Evolutionary conservation across 257 asterid species (phyloP).

Genomic region (Capsicum baccatum): DNA sequence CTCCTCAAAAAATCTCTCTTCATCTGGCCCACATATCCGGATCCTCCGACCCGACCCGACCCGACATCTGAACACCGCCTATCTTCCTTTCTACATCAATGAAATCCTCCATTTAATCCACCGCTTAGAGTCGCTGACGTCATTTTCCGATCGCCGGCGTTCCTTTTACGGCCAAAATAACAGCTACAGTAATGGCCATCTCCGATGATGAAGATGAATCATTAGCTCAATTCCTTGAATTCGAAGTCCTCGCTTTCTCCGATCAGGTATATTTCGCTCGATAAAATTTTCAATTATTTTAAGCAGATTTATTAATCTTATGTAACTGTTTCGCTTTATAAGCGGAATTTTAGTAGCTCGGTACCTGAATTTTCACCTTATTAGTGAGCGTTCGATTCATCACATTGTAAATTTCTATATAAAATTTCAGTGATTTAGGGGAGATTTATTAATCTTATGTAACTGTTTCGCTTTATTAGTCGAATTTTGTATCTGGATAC

Average conservation of each 20-base stretch:
- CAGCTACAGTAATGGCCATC: slow-evolving; percentile 45
- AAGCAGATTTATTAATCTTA: no score
- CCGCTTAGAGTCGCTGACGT: slow-evolving; percentile 58
- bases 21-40: background rate
- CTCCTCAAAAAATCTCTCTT: background rate
- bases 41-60: no score
- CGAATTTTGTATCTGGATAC: no score
- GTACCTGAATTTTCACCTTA: no score
- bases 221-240: slow-evolving; percentile 85
- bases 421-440: no score
- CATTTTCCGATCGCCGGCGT: slow-evolving; percentile 50
- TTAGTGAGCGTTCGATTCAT: no score
- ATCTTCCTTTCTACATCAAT: background rate
- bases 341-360: no score
- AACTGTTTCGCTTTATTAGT: no score
- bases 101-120: slow-evolving; percentile 37
- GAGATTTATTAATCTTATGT: no score
- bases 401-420: no score
- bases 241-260: slow-evolving; percentile 75
- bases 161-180: slow-evolving; percentile 25
- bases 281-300: no score
- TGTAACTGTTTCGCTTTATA: no score
- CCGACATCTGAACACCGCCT: background rate
- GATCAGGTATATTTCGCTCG: slow-evolving; percentile 49
- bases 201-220: slow-evolving; percentile 83